Evolutionary conservation across 495 filamentous ascomycete genomes (phyloP), one percentile per base, ranked within the genome.

Genomic region (Diplogelasinospora grovesii): DNA sequence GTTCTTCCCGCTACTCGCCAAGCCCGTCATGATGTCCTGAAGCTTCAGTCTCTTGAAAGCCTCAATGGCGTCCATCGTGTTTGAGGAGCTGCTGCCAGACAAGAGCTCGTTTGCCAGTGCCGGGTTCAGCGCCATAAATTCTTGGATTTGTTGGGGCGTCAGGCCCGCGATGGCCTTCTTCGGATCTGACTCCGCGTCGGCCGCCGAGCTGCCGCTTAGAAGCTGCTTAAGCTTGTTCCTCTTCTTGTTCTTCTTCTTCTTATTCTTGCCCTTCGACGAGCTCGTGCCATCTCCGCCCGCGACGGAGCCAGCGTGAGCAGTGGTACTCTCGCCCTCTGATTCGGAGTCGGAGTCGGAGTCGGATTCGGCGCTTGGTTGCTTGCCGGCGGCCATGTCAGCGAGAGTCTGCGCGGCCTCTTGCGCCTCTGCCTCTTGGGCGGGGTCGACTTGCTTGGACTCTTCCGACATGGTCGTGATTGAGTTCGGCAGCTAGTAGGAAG

Each of bases 21-120:
- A 65, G 5, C 89, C 89, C 1, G 89, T 94, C 65, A 95, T 66
- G 46, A 95, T 67, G 34, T 95, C 85, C 38, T 80, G 71, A 9
- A 94, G 64, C 43, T 79, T 81, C 58, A 95, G 67, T 39, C 81
- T 78, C 56, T 77, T 78, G 50, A 96, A 62, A 21, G 77, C 66
- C 45, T 87, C 77, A 34, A 74, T 64, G 9, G 75, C 67, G 16
- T 38, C 53, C 22, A 51, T 45, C 3, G 49, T 41, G 33, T 44
- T 44, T 5, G 43, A 42, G 5, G 36, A 32, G 8, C 41, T 33
- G 52, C 59, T 39, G 47, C 42, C 49, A 34, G 61, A 54, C 9
- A 57, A 45, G 20, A 73, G 56, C 53, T 84, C 75, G 18, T 69
- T 61, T 31, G 74, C 75, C 19, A 85, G 65, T 3, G 76, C 74